phyloP scores from a whole-genome alignment of 208 protist species.

The Leishmania turanica region DNA sequence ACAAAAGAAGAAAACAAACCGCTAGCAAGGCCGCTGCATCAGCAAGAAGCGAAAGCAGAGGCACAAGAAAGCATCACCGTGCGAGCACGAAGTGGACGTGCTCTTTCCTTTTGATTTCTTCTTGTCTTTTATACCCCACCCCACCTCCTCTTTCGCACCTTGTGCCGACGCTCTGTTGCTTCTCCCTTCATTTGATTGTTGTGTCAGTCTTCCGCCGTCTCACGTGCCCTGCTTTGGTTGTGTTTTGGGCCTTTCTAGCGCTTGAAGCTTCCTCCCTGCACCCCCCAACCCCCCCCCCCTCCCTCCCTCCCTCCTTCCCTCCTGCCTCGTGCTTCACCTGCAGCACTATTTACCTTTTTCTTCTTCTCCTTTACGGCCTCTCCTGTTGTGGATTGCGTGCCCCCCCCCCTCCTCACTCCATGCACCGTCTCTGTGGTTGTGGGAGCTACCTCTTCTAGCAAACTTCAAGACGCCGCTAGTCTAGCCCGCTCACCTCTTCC shows the following conservation, averaged over 20 bases:
- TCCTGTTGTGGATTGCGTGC: not conserved
- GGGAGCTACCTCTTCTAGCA: not conserved
- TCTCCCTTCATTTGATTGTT: not conserved
- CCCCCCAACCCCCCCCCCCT: not conserved
- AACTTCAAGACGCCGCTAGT: not conserved
- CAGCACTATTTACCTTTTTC: not conserved
- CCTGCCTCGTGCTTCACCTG: not conserved
- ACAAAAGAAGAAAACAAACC: not conserved
- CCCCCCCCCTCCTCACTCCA: not conserved
- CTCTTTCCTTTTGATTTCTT: not conserved
- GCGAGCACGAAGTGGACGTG: not conserved
- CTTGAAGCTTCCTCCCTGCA: not conserved
- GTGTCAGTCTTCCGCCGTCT: not conserved
- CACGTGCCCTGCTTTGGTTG: not conserved
- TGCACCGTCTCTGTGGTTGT: not conserved
- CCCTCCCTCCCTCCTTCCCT: too few relatives aligned
- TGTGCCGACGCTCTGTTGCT: not conserved
- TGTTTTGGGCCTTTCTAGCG: not conserved
- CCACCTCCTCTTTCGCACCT: not conserved
- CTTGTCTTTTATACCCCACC: not conserved
- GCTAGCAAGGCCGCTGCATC: not conserved
- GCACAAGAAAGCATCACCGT: not conserved
- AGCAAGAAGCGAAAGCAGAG: not conserved
- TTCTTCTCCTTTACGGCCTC: too few relatives aligned
- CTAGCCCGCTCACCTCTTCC: not conserved